Percentiles rank a stretch among this genome's conserved stretches.
Evolutionary conservation across 345 rosid genomes (phyloP).

Genomic region (Cochlearia excelsa): DNA sequence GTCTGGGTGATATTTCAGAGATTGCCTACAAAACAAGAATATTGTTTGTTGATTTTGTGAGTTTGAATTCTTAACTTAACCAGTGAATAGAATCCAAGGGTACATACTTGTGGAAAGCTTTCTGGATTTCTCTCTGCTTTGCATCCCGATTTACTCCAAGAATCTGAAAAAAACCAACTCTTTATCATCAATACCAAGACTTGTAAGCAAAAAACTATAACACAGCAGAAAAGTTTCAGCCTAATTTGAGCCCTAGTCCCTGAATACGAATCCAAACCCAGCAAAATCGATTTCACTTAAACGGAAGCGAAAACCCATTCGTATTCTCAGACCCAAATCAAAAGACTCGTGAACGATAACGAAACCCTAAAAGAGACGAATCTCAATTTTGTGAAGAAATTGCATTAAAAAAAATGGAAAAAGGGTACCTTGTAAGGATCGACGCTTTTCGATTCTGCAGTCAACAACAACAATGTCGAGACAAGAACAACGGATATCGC

Average conservation of each 20-base stretch:
- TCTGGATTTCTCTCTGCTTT: conserved; percentile 87
- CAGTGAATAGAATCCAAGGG: neutral
- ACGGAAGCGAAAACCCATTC: conserved; percentile 8
- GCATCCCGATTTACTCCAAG: conserved; percentile 86
- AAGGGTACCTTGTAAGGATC: conserved; percentile 75
- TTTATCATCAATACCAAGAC: neutral
- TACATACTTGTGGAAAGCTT: conserved; percentile 93
- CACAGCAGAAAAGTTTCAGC: neutral
- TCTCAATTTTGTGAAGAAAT: neutral
- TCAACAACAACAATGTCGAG: conserved; percentile 37
- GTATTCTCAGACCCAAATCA: neutral
- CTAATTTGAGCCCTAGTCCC: neutral
- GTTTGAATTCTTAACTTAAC: conserved; percentile 3
- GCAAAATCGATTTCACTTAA: neutral
- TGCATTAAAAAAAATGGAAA: neutral
- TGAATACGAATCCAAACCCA: neutral
- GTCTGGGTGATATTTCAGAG: conserved; percentile 87
- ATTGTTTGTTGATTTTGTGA: neutral
- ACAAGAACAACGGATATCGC: conserved; percentile 29
- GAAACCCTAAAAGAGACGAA: neutral
- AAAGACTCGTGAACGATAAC: neutral
- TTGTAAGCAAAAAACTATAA: neutral
- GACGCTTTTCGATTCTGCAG: conserved; percentile 41
- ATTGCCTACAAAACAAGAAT: conserved; percentile 48
- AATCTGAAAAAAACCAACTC: conserved; percentile 45